Conservation (phyloP, 1,139 yeast genomes). For the Magnusiomyces sp. region DNA sequence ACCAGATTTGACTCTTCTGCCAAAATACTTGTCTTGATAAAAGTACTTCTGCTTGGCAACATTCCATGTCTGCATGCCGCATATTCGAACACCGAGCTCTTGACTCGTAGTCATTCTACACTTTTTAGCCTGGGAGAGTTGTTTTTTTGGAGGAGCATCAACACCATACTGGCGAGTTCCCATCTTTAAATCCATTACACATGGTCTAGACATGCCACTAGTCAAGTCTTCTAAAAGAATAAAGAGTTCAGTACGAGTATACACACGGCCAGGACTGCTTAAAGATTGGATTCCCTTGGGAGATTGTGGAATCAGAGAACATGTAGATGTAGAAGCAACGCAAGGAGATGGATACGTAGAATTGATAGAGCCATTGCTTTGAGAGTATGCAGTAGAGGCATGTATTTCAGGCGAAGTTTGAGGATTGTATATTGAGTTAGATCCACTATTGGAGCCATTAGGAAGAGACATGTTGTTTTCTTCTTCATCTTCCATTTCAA, state of each 20-base stretch:
- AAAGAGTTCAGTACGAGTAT: conserved; percentile 58
- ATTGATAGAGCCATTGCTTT: neutral
- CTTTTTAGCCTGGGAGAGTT: conserved; percentile 70
- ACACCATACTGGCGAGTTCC: conserved; percentile 98
- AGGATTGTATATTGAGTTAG: too few species aligned
- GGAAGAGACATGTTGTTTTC: neutral
- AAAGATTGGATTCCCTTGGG: conserved; percentile 10
- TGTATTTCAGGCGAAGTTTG: neutral
- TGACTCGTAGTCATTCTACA: conserved; percentile 77
- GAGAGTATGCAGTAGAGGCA: neutral
- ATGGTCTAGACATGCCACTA: conserved; percentile 69
- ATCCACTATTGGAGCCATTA: too few species aligned
- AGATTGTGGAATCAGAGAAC: conserved; percentile 4
- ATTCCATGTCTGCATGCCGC: conserved; percentile 92
- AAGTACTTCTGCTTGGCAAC: conserved; percentile 40
- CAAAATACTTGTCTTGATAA: conserved; percentile 84
- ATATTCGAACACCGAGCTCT: conserved; percentile 78
- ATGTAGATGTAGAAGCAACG: conserved; percentile 1
- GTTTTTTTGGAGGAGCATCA: conserved; percentile 68
- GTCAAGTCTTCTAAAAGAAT: conserved; percentile 90
- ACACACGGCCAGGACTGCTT: conserved; percentile 17
- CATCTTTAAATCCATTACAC: conserved; percentile 93
- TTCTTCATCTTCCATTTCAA: conserved; percentile 22
- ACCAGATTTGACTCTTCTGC: conserved; percentile 70
- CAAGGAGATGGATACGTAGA: neutral